phyloP scores from a whole-genome alignment of 176 grass and related monocot genomes.

The Bothriochloa decipiens region DNA sequence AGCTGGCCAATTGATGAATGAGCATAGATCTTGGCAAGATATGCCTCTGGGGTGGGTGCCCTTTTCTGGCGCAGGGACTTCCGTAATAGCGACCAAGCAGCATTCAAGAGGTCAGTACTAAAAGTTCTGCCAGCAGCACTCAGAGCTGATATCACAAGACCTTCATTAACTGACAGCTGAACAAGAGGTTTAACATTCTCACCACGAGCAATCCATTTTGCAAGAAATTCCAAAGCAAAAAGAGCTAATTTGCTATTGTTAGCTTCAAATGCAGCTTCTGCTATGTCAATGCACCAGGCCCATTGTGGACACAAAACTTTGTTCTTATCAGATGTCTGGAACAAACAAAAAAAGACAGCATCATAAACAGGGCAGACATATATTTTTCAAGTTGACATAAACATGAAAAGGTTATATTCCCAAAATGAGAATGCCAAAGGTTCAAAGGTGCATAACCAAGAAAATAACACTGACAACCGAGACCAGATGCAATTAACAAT shows the following conservation, averaged over 20 bases:
- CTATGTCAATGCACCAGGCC: conserved; percentile 66
- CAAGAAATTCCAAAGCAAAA: conserved; percentile 75
- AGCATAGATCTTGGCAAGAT: conserved; percentile 93
- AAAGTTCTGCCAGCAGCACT: conserved; percentile 69
- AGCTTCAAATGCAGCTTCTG: conserved; percentile 78
- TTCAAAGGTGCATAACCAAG: conserved; percentile 9
- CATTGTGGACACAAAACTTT: conserved; percentile 80
- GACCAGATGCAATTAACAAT: conserved; percentile 1
- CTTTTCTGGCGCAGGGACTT: conserved; percentile 78
- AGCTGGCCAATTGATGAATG: conserved; percentile 87
- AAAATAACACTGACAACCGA: conserved; percentile 1
- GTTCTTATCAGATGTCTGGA: conserved; percentile 80
- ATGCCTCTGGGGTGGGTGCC: conserved; percentile 72
- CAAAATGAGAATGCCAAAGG: conserved; percentile 36
- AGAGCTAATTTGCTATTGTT: conserved; percentile 82
- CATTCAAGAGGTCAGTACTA: conserved; percentile 70
- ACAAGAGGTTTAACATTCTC: conserved; percentile 55
- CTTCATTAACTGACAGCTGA: conserved; percentile 83
- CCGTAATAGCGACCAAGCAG: conserved; percentile 73
- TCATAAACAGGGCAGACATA: conserved; percentile 32
- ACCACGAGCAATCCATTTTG: conserved; percentile 80
- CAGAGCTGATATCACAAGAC: conserved; percentile 77
- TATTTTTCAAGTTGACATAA: conserved; percentile 25
- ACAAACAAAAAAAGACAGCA: conserved; percentile 11
- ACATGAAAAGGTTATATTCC: conserved; percentile 1